Conservation (phyloP, 176 grass and related monocot species). For the Pharus latifolius region DNA sequence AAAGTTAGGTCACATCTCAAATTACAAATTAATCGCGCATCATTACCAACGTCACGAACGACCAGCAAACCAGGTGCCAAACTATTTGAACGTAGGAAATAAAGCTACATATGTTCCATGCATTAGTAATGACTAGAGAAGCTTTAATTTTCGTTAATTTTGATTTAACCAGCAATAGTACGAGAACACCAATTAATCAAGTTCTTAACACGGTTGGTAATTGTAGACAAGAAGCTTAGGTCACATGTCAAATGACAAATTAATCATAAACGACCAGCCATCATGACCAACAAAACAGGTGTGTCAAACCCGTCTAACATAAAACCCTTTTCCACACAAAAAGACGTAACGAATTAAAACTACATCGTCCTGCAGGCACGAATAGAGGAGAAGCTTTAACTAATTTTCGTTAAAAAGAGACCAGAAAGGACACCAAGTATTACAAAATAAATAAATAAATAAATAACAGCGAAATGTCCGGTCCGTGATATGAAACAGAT, state of each 20-base stretch:
- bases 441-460: neutral
- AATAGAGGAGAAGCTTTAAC: no score
- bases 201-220: neutral
- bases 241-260: neutral
- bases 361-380: no score
- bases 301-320: no score
- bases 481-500: neutral
- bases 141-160: no score
- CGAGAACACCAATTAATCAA: neutral
- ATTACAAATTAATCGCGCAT: neutral
- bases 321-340: neutral
- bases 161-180: neutral
- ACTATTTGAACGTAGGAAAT: no score
- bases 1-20: neutral
- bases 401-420: neutral
- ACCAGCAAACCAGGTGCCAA: no score
- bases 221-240: no score
- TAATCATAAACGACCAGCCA: no score
- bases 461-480: neutral
- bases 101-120: no score
- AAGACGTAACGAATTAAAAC: neutral
- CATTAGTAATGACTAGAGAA: no score
- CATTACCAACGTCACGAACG: neutral
- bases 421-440: neutral
- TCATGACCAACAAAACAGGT: neutral